Percentiles rank a stretch among this genome's conserved stretches.
These are phyloP conservation scores for Phytophthora megakarya DNA, from an alignment of 352 stramenopile species.

Conservation along the genomic window DNA sequence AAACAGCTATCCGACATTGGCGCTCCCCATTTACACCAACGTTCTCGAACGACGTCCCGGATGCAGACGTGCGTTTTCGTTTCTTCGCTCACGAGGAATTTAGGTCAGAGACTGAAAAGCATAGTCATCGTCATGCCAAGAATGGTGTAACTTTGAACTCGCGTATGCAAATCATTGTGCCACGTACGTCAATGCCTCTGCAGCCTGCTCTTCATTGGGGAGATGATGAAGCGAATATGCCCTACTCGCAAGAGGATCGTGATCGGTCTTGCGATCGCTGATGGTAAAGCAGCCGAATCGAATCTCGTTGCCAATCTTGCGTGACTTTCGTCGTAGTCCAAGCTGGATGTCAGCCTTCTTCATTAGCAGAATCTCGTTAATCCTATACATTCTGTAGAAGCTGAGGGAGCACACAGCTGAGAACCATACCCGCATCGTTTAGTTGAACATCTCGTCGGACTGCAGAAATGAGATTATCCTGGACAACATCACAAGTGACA, in stretches of 20 bases:
- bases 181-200: conserved; percentile 5
- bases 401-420: conserved; percentile 4
- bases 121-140: conserved; percentile 3
- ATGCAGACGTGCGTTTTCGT: neutral
- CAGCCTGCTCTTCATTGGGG: conserved; percentile 1
- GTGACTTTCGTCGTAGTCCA: neutral
- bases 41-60: too few relatives aligned
- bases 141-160: neutral
- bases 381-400: conserved; percentile 40
- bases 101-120: conserved; percentile 3
- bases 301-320: neutral
- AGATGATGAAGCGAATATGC: conserved; percentile 3
- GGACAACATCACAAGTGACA: conserved; percentile 10
- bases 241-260: conserved; percentile 10
- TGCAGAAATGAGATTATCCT: conserved; percentile 3
- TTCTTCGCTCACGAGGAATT: neutral
- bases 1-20: conserved; percentile 19
- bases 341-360: conserved; percentile 17
- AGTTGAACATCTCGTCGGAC: conserved; percentile 18
- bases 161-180: conserved; percentile 7
- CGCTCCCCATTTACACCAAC: conserved; percentile 2
- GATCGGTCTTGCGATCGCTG: conserved; percentile 13
- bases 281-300: conserved; percentile 16
- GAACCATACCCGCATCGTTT: conserved; percentile 23
- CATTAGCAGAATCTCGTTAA: conserved; percentile 21